Percentiles rank a stretch among this genome's conserved stretches.
Conservation (phyloP, 75 land plant species). For the Gnetum montanum region DNA sequence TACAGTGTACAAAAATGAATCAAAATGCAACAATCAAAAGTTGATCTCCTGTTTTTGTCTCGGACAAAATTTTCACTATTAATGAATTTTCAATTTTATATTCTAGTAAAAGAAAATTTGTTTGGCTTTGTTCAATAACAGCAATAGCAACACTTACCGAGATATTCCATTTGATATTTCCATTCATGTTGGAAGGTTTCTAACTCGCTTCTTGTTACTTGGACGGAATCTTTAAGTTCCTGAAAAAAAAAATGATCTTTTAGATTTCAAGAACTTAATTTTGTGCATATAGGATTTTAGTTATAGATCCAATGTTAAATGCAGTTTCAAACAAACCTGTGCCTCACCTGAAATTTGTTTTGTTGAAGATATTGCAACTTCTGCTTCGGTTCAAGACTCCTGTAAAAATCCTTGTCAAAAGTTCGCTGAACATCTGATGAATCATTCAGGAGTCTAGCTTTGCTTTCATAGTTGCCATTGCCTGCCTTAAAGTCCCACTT, state of each 20-base stretch:
- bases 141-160: constrained; percentile 40
- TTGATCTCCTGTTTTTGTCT: too few species aligned
- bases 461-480: neutral
- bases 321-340: neutral
- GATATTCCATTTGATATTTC: constrained; percentile 25
- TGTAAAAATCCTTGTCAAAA: too few species aligned
- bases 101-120: too few species aligned
- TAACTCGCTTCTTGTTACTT: constrained; percentile 26
- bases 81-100: too few species aligned
- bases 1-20: neutral
- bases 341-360: constrained; percentile 1
- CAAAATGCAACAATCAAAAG: neutral
- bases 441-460: neutral
- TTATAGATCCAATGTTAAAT: neutral
- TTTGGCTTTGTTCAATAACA: too few species aligned
- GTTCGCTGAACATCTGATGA: neutral
- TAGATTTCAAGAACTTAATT: neutral
- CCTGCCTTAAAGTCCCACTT: neutral
- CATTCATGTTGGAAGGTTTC: constrained; percentile 21
- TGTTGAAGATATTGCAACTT: neutral
- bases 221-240: constrained; percentile 32
- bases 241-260: constrained; percentile 12
- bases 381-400: constrained; percentile 1
- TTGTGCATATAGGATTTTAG: neutral
- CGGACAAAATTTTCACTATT: too few species aligned